Percentiles rank a stretch among this genome's conserved stretches.
Conservation (phyloP, 2,329 filamentous ascomycete genomes). For the Diatrype stigma region DNA sequence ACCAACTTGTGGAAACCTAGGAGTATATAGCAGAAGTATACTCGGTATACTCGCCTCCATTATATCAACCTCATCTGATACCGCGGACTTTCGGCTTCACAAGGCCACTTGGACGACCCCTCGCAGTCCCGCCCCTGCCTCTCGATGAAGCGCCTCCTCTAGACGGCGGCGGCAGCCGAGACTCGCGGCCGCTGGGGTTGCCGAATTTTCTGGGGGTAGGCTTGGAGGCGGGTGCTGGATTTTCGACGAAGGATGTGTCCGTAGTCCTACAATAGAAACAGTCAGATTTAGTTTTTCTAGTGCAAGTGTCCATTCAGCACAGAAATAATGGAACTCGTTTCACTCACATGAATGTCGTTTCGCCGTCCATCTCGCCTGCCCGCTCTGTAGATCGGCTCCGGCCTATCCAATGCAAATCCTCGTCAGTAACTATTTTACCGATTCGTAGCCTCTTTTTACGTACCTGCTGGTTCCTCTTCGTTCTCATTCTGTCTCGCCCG, state of each 20-base stretch:
- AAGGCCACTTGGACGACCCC: constrained; percentile 42
- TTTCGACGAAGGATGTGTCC: constrained; percentile 86
- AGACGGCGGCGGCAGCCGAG: constrained; percentile 42
- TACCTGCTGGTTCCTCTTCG: constrained; percentile 43
- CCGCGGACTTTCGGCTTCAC: constrained; percentile 43
- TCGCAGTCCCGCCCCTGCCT: constrained; percentile 31
- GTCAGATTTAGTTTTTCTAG: constrained; percentile 3
- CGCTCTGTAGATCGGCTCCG: constrained; percentile 26
- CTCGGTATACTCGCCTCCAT: too few relatives aligned
- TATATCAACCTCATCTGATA: constrained; percentile 32
- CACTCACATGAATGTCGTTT: constrained; percentile 80
- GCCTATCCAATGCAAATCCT: constrained; percentile 4
- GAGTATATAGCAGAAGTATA: too few relatives aligned
- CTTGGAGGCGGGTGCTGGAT: constrained; percentile 60
- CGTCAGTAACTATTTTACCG: neutral
- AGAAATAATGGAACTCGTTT: constrained; percentile 9
- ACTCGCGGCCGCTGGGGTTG: constrained; percentile 39
- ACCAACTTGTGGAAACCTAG: neutral
- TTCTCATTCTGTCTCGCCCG: constrained; percentile 57
- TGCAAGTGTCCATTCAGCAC: constrained; percentile 15
- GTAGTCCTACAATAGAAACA: constrained; percentile 66
- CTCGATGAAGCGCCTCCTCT: constrained; percentile 34
- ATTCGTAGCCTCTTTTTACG: constrained; percentile 12
- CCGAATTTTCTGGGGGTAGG: constrained; percentile 41
- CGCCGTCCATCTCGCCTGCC: constrained; percentile 44